These are phyloP conservation scores for Leccinellum rugosiceps DNA, from an alignment of 768 basidiomycete species.

Conservation along the genomic window DNA sequence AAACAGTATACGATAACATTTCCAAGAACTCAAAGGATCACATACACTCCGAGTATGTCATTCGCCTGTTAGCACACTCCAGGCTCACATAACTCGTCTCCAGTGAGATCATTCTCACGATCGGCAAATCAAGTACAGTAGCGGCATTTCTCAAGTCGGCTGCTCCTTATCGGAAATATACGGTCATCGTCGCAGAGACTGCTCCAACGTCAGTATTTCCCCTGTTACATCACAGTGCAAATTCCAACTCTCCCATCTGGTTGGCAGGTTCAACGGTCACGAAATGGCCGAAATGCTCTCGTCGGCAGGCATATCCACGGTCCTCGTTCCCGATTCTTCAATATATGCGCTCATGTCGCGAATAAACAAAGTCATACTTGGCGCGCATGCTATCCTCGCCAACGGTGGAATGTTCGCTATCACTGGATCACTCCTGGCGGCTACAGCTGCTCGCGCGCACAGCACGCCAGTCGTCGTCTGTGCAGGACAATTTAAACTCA, in stretches of 20 bases:
- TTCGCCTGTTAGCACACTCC: neutral
- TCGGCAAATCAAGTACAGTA: slow-evolving; percentile 93
- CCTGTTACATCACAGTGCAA: slow-evolving; percentile 1
- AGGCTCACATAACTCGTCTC: neutral
- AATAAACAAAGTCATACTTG: slow-evolving; percentile 93
- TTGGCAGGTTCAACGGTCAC: slow-evolving; percentile 73
- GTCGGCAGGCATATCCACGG: slow-evolving; percentile 80
- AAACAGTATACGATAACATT: slow-evolving; percentile 93
- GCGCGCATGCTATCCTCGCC: slow-evolving; percentile 93
- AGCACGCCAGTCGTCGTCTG: slow-evolving; percentile 91
- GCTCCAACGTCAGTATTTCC: slow-evolving; percentile 73
- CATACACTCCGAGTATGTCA: slow-evolving; percentile 92
- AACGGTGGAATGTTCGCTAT: slow-evolving; percentile 95
- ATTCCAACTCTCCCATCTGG: slow-evolving; percentile 1
- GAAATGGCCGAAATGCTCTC: slow-evolving; percentile 83
- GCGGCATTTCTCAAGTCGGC: slow-evolving; percentile 92
- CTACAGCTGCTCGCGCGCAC: slow-evolving; percentile 84
- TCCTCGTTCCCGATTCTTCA: slow-evolving; percentile 94
- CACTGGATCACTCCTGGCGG: slow-evolving; percentile 80
- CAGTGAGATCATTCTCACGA: slow-evolving; percentile 92
- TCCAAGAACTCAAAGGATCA: slow-evolving; percentile 94
- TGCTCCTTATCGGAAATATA: slow-evolving; percentile 86
- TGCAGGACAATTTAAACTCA: slow-evolving; percentile 95
- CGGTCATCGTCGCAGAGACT: slow-evolving; percentile 94
- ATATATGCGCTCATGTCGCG: slow-evolving; percentile 96